Evolutionary conservation across 768 basidiomycete species (phyloP), one percentile per base, ranked within the genome.

Genomic region (Suillus decipiens): DNA sequence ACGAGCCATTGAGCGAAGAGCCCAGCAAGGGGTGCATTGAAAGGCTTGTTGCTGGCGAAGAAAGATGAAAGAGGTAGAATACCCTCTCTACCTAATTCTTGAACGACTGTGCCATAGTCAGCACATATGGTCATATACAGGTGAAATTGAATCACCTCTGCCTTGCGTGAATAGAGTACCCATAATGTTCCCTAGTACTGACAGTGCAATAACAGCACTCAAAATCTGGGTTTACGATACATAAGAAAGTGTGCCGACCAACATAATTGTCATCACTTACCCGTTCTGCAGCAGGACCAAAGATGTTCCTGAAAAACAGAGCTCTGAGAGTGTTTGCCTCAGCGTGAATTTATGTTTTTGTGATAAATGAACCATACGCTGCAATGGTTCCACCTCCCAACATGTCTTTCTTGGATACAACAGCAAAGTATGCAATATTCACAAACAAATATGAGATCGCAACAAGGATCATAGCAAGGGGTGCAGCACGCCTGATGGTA

Each of bases 371-470:
- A 4, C 75, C 86, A 69, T 67, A 88, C 88, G 89, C 91, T n/a
- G 89, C 83, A 58, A 90, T 86, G 24, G 84, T 78, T 2, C 84
- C 80, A 45, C 88, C 86, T n/a, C 75, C 77, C 1, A 89, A 70
- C 47, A 93, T 90, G 64, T 91, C 89, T 8, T 78, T 75, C 70
- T 88, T 89, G 12, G 87, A 86, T 3, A 92, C 87, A 5, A 86
- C 91, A 0, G 87, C 84, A 68, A 89, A 90, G 71, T 91, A 93
- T 6, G 89, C 89, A 9, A 91, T 68, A 66, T 90, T 90, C 60
- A 89, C 84, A 12, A 84, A 76, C 37, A 92, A 51, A 67, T 92
- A 92, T 6, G 87, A 79, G 0, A 81, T 65, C 0, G 84, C 80
- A n/a, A 90, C 85, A 28, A 80, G 77, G 8, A 79, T 58, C 79